These are phyloP conservation scores for Blastobotrys arbuscula DNA, from an alignment of 1,139 yeast species.

Conservation along the genomic window DNA sequence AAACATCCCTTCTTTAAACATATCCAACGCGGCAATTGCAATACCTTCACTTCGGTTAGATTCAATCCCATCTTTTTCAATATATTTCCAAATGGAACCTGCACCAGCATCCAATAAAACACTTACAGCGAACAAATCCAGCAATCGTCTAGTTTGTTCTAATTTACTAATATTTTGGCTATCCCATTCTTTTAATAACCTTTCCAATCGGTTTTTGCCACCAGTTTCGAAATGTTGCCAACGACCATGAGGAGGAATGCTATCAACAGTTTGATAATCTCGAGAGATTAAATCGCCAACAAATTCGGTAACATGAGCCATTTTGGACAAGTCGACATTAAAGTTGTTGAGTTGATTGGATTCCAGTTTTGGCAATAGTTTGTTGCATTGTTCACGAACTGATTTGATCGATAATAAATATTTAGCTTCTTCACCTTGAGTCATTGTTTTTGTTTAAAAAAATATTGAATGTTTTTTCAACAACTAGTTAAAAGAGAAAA, in stretches of 20 bases:
- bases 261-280: slow-evolving; percentile 37
- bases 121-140: slow-evolving; percentile 52
- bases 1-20: slow-evolving; percentile 47
- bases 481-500: not conserved
- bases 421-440: slow-evolving; percentile 18
- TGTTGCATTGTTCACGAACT: slow-evolving; percentile 46
- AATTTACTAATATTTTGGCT: slow-evolving; percentile 30
- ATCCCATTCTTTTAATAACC: slow-evolving; percentile 38
- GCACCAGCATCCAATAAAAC: slow-evolving; percentile 62
- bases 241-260: slow-evolving; percentile 58
- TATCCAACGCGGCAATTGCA: slow-evolving; percentile 51
- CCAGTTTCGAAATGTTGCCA: slow-evolving; percentile 57
- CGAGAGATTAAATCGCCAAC: slow-evolving; percentile 39
- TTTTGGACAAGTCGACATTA: slow-evolving; percentile 38
- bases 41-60: slow-evolving; percentile 51
- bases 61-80: slow-evolving; percentile 33
- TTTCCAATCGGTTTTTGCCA: slow-evolving; percentile 39
- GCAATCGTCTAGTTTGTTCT: slow-evolving; percentile 45
- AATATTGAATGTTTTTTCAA: no score
- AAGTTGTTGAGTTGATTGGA: slow-evolving; percentile 40
- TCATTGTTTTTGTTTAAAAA: not conserved
- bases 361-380: slow-evolving; percentile 39
- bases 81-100: slow-evolving; percentile 48
- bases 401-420: slow-evolving; percentile 45
- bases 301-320: slow-evolving; percentile 40